These are phyloP conservation scores for Cercophora scortea DNA, from an alignment of 495 filamentous ascomycete genomes.

Conservation along the genomic window DNA sequence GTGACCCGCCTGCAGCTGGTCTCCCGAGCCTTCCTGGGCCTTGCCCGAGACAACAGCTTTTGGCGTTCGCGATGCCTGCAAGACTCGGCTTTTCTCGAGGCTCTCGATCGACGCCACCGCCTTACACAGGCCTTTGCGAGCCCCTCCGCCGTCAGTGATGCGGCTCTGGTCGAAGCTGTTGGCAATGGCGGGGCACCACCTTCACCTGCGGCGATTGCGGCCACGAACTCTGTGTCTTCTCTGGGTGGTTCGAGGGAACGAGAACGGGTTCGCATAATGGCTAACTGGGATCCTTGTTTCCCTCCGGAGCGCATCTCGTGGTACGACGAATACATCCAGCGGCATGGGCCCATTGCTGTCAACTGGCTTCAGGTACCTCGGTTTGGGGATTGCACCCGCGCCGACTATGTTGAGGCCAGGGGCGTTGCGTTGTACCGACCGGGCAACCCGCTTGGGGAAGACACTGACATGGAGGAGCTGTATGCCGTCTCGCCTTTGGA, in stretches of 20 bases:
- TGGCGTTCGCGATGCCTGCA: constrained; percentile 75
- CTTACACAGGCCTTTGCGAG: too few relatives aligned
- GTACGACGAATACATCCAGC: constrained; percentile 83
- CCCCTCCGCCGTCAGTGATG: not conserved
- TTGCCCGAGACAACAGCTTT: constrained; percentile 65
- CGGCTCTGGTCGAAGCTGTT: constrained; percentile 15
- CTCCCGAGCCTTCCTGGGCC: constrained; percentile 55
- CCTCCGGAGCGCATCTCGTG: constrained; percentile 62
- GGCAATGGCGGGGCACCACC: not conserved
- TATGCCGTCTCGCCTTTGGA: constrained; percentile 73
- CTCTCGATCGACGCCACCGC: constrained; percentile 30
- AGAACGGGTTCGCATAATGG: constrained; percentile 49
- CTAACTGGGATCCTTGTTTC: constrained; percentile 77
- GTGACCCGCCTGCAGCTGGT: constrained; percentile 65
- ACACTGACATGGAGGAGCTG: constrained; percentile 31
- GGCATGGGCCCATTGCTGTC: constrained; percentile 63
- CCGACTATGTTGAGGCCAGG: constrained; percentile 41
- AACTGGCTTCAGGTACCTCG: constrained; percentile 61
- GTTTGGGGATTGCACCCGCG: constrained; percentile 5
- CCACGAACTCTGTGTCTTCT: constrained; percentile 2
- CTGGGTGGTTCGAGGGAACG: constrained; percentile 31
- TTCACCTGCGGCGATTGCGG: not conserved
- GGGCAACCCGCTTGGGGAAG: constrained; percentile 37
- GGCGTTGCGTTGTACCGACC: constrained; percentile 61
- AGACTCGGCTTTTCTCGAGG: constrained; percentile 49